Evolutionary conservation across 2,329 filamentous ascomycete species (phyloP).

Genomic region (Albifimbria verrucaria): DNA sequence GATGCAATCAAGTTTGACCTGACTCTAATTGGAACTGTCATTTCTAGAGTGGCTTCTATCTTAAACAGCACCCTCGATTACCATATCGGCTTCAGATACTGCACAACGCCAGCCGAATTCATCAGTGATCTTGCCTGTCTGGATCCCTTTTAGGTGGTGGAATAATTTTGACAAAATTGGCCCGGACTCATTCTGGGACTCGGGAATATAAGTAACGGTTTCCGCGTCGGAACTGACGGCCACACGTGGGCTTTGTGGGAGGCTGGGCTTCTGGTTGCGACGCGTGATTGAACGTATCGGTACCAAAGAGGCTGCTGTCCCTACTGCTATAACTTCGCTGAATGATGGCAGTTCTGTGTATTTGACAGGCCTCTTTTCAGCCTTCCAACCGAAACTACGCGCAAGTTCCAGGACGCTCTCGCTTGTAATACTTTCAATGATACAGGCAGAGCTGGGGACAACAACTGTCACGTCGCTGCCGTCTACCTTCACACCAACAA

Average conservation of each 20-base stretch:
- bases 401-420: slow-evolving; percentile 76
- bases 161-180: slow-evolving; percentile 71
- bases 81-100: too few relatives aligned
- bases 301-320: slow-evolving; percentile 86
- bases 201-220: slow-evolving; percentile 53
- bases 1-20: too few relatives aligned
- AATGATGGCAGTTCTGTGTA: slow-evolving; percentile 54
- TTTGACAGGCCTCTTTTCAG: slow-evolving; percentile 71
- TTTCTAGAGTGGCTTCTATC: too few relatives aligned
- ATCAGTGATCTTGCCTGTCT: slow-evolving; percentile 77
- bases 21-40: too few relatives aligned
- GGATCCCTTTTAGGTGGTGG: slow-evolving; percentile 76
- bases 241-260: slow-evolving; percentile 34
- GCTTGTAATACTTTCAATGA: slow-evolving; percentile 84
- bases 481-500: slow-evolving; percentile 71
- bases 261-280: slow-evolving; percentile 28
- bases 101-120: slow-evolving; percentile 66
- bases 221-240: slow-evolving; percentile 37
- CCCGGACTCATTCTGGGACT: slow-evolving; percentile 64
- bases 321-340: slow-evolving; percentile 81
- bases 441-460: slow-evolving; percentile 81
- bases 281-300: slow-evolving; percentile 89
- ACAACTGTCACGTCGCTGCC: slow-evolving; percentile 64
- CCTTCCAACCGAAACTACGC: slow-evolving; percentile 75
- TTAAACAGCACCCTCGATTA: too few relatives aligned